phyloP scores from a whole-genome alignment of 2,329 filamentous ascomycete genomes.

The Aureobasidium melanogenum region DNA sequence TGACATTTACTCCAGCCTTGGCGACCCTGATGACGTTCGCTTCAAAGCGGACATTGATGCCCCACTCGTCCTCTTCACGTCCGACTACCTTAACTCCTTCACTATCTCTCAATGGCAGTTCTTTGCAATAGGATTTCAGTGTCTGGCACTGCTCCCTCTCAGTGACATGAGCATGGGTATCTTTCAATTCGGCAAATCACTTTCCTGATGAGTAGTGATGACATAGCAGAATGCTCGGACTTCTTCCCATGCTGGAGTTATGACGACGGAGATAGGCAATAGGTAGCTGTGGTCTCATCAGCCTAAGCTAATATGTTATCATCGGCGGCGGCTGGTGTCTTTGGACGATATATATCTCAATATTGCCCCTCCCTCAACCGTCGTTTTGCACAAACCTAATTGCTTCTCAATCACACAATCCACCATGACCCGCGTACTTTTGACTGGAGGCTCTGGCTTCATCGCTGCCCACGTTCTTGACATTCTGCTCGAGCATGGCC shows the following conservation, averaged over 20 bases:
- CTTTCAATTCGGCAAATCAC: not conserved
- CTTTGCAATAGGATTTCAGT: not conserved
- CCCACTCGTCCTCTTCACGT: not conserved
- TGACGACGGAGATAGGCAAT: not conserved
- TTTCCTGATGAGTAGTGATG: not conserved
- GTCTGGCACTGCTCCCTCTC: not conserved
- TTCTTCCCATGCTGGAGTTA: not conserved
- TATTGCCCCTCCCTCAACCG: not conserved
- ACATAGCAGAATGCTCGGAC: not conserved
- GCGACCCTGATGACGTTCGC: constrained; percentile 1
- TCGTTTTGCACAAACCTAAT: not conserved
- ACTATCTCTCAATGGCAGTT: not conserved
- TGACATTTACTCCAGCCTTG: not conserved
- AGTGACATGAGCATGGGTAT: not conserved
- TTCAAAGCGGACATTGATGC: not conserved
- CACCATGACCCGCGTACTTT: constrained; percentile 26
- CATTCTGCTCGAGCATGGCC: constrained; percentile 41
- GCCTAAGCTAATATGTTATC: not conserved
- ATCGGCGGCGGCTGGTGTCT: not conserved
- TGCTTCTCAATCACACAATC: not conserved
- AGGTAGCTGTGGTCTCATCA: not conserved
- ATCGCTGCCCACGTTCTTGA: constrained; percentile 59
- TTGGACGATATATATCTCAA: not conserved
- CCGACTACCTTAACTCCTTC: not conserved
- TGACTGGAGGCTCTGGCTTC: constrained; percentile 50